Evolutionary conservation across 73 alveolate species (phyloP), one percentile per base, ranked within the genome.

Genomic region (Paramecium octaurelia): DNA sequence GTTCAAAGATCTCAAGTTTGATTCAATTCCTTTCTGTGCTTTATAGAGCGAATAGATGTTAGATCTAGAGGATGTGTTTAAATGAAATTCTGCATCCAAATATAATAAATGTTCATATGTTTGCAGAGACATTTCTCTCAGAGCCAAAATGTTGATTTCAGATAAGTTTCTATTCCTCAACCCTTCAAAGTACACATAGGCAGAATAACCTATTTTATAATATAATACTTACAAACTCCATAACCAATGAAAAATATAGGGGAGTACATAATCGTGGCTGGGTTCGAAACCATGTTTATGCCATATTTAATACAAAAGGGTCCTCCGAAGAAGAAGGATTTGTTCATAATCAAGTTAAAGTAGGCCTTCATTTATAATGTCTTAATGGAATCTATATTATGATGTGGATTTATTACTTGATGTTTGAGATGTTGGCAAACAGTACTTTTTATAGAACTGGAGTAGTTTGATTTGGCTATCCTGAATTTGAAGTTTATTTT

Each of bases 81-180:
- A 87, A 35, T 87, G 89, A 59, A 60, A 87, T n/a, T 73, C 60
- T 23, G 93, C 73, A 64, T 87, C 89, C 21, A 87, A 46, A 24
- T 58, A 40, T 8, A 86, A 86, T 5, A 86, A 24, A 60, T 86
- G 93, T 21, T 86, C 88, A 60, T 86, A 86, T 10, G 93, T 86
- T 58, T 86, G 7, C 18, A 60, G 24, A 36, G 93, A 86, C 23
- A 86, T 57, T 57, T 86, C 93, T 58, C 70, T 86, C 16, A 86
- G 34, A 16, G 93, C 93, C 69, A n/a, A 60, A n/a, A 60, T 86
- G 34, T 58, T 86, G 29, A 86, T 76, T 38, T 59, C 50, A 38
- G 86, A 57, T 35, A 86, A 42, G 14, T 60, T 58, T 21, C 57
- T 35, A 34, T 86, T 86, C 31, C 93, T 86, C 35, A 44, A 35